Conservation (phyloP, 139 green algal genomes). For the Micractinium sp. region DNA sequence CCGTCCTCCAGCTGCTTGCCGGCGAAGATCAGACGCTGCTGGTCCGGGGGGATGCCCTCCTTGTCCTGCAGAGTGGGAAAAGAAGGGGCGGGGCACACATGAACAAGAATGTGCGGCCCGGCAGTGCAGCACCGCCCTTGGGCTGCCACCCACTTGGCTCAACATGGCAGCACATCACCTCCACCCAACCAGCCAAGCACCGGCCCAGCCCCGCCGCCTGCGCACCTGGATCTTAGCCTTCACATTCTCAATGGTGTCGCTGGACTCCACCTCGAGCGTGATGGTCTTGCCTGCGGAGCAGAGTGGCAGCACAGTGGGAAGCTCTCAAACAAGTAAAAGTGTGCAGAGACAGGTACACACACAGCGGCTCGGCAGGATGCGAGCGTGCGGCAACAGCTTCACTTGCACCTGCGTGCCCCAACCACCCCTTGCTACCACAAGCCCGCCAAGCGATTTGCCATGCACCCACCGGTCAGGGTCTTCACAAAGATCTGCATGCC, state of each 20-base stretch:
- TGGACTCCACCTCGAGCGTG: constrained; percentile 89
- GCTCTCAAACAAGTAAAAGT: not conserved
- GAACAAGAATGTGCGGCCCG: not conserved
- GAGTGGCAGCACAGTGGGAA: not conserved
- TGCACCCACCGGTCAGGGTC: constrained; percentile 64
- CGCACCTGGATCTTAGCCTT: constrained; percentile 88
- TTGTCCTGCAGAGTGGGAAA: not conserved
- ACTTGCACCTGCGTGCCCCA: too few species aligned
- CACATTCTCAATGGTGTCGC: constrained; percentile 91
- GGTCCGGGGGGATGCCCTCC: constrained; percentile 90
- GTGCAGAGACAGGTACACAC: not conserved
- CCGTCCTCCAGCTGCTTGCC: constrained; percentile 99
- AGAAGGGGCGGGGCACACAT: not conserved
- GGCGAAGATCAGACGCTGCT: constrained; percentile 98
- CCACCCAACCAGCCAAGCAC: not conserved
- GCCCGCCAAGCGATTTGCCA: not conserved
- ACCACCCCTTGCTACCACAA: too few species aligned
- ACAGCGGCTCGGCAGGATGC: too few species aligned
- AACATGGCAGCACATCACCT: not conserved
- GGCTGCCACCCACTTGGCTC: not conserved
- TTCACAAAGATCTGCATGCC: constrained; percentile 87
- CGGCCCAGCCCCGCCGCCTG: not conserved
- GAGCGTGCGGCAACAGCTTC: too few species aligned
- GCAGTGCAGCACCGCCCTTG: not conserved
- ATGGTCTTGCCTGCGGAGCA: constrained; percentile 86